These are phyloP conservation scores for Diaporthe aspalathi DNA, from an alignment of 2,329 filamentous ascomycete genomes.

Conservation along the genomic window DNA sequence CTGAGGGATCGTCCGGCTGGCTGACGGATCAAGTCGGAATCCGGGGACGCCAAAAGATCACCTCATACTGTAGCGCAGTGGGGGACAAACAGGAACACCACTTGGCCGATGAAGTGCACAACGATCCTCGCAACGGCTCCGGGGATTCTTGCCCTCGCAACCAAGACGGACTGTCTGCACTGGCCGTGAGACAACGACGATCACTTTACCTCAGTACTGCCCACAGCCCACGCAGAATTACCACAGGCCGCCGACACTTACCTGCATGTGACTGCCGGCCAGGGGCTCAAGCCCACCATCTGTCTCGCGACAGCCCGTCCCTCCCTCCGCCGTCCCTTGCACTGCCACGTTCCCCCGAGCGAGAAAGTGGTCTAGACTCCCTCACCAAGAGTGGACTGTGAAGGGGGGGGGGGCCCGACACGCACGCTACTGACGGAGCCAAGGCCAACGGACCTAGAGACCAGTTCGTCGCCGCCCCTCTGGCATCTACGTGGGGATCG, in stretches of 20 bases:
- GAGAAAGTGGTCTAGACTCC: not conserved
- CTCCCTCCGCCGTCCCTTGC: not conserved
- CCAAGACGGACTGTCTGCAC: not conserved
- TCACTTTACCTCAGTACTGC: not conserved
- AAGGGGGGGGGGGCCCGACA: not conserved
- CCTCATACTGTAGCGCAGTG: not conserved
- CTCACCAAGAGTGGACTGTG: too few species aligned
- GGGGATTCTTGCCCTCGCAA: not conserved
- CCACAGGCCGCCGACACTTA: not conserved
- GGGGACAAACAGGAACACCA: not conserved
- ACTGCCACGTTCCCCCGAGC: constrained; percentile 12
- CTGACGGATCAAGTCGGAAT: not conserved
- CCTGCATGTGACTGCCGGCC: not conserved
- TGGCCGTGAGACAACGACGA: not conserved
- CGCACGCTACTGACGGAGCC: not conserved
- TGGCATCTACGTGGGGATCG: constrained; percentile 9
- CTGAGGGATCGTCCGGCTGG: not conserved
- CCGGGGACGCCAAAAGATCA: not conserved
- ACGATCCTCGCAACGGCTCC: not conserved
- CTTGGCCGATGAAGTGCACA: not conserved
- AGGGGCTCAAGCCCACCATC: not conserved
- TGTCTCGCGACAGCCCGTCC: not conserved
- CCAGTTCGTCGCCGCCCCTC: not conserved
- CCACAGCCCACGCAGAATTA: too few species aligned
- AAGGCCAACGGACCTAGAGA: constrained; percentile 4